These are phyloP conservation scores for Aspergillus latus DNA, from an alignment of 2,329 filamentous ascomycete genomes.

Conservation along the genomic window DNA sequence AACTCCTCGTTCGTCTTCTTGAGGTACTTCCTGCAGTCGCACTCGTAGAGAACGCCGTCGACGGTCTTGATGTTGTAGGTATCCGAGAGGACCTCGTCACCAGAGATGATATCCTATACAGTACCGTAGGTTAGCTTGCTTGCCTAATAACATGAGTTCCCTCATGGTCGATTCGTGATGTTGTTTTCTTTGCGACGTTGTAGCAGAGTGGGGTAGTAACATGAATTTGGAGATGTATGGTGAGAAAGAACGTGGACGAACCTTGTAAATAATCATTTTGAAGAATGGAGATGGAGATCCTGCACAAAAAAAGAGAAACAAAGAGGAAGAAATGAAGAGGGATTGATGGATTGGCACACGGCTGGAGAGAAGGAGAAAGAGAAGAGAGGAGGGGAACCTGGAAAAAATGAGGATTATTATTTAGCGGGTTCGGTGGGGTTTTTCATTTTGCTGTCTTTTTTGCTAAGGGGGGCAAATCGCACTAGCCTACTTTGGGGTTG, in stretches of 20 bases:
- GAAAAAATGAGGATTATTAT: conserved; percentile 33
- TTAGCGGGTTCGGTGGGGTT: conserved; percentile 25
- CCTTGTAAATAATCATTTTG: conserved; percentile 75
- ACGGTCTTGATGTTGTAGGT: conserved; percentile 81
- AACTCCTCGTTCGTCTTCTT: conserved; percentile 68
- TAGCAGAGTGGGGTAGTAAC: conserved; percentile 9
- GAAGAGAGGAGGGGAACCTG: conserved; percentile 26
- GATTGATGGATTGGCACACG: conserved; percentile 27
- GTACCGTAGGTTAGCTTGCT: conserved; percentile 10
- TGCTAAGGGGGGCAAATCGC: not conserved
- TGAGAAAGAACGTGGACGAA: conserved; percentile 35
- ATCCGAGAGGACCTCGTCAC: conserved; percentile 96
- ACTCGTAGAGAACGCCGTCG: conserved; percentile 81
- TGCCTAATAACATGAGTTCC: not conserved
- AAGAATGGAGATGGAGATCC: conserved; percentile 31
- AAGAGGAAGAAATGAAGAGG: conserved; percentile 16
- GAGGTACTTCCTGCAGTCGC: conserved; percentile 86
- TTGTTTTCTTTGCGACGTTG: conserved; percentile 3
- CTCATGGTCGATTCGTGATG: not conserved
- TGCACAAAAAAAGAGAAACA: conserved; percentile 27
- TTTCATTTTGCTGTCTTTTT: conserved; percentile 13
- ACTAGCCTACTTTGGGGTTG: conserved; percentile 7
- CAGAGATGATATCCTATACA: conserved; percentile 77
- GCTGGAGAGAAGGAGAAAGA: conserved; percentile 27
- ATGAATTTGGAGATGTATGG: not conserved